Conservation (phyloP, 108 stramenopile genomes). For the Nitzschia sp. region DNA sequence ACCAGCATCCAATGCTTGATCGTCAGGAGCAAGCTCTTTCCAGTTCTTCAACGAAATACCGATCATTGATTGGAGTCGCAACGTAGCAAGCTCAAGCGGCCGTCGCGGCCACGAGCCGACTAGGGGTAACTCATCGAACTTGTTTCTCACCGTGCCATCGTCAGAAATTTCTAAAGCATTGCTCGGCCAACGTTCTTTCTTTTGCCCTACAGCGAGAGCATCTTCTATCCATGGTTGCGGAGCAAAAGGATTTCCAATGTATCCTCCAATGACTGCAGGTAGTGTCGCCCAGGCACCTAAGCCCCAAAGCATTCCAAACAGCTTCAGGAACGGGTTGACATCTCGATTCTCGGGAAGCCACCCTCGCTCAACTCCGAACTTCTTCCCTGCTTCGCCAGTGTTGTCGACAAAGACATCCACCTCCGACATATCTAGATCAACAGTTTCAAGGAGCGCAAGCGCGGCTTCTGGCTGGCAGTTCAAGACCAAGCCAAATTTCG, state of each 20-base stretch:
- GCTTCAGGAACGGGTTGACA: conserved; percentile 81
- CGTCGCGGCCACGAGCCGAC: conserved; percentile 87
- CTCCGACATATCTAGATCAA: conserved; percentile 52
- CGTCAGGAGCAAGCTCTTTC: conserved; percentile 75
- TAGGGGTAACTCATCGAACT: conserved; percentile 76
- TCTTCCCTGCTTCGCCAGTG: conserved; percentile 57
- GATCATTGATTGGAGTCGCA: conserved; percentile 88
- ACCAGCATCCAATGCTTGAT: conserved; percentile 66
- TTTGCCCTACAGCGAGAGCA: conserved; percentile 76
- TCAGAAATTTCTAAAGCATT: conserved; percentile 67
- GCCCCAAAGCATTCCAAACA: conserved; percentile 91
- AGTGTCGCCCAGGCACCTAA: conserved; percentile 90
- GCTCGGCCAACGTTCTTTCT: conserved; percentile 81
- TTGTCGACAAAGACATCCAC: conserved; percentile 81
- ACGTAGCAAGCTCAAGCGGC: conserved; percentile 87
- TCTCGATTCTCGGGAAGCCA: conserved; percentile 79
- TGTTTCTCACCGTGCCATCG: conserved; percentile 55
- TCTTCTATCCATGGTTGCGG: conserved; percentile 86
- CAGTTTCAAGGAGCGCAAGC: conserved; percentile 45
- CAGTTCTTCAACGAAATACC: conserved; percentile 84
- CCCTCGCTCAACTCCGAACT: conserved; percentile 77
- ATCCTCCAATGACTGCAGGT: conserved; percentile 90
- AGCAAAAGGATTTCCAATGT: conserved; percentile 88
- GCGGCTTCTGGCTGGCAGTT: conserved; percentile 74
- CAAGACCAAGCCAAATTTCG: conserved; percentile 71